These are phyloP conservation scores for Marvania coccoides DNA, from an alignment of 139 green algal genomes.

Conservation along the genomic window DNA sequence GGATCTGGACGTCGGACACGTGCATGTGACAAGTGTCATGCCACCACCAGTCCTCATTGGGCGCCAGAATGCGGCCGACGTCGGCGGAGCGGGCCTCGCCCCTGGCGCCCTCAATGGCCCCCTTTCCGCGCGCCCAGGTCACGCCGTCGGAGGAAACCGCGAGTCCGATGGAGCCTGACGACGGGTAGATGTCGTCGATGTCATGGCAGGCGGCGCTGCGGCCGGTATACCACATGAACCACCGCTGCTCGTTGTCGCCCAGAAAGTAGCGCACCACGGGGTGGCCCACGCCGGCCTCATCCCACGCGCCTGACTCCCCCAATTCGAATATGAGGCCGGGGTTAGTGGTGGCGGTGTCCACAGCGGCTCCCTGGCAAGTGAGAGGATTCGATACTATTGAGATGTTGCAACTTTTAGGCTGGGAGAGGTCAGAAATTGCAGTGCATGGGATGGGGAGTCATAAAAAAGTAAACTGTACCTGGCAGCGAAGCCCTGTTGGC, in stretches of 20 bases:
- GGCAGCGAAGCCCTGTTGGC: too few species aligned
- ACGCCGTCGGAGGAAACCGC: conserved; percentile 65
- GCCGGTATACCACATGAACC: conserved; percentile 87
- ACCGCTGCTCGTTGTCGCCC: conserved; percentile 72
- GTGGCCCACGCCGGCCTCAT: conserved; percentile 53
- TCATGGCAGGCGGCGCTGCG: conserved; percentile 1
- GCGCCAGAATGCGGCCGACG: conserved; percentile 55
- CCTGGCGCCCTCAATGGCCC: conserved; percentile 34
- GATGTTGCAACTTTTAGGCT: background rate
- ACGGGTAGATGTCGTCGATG: conserved; percentile 44
- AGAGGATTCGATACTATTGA: too few species aligned
- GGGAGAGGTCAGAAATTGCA: too few species aligned
- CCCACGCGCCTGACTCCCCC: conserved; percentile 57
- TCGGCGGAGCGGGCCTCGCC: conserved; percentile 35
- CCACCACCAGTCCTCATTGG: conserved; percentile 84
- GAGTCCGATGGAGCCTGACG: conserved; percentile 51
- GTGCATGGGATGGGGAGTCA: too few species aligned
- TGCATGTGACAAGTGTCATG: conserved; percentile 79
- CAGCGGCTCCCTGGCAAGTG: background rate
- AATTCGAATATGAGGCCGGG: conserved; percentile 48
- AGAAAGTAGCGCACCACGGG: conserved; percentile 75
- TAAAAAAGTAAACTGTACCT: too few species aligned
- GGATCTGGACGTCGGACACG: conserved; percentile 80
- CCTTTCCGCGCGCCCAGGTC: conserved; percentile 47
- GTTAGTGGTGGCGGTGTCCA: conserved; percentile 4